These are phyloP conservation scores for Hyaloscypha bicolor DNA, from an alignment of 495 filamentous ascomycete species.

Conservation along the genomic window DNA sequence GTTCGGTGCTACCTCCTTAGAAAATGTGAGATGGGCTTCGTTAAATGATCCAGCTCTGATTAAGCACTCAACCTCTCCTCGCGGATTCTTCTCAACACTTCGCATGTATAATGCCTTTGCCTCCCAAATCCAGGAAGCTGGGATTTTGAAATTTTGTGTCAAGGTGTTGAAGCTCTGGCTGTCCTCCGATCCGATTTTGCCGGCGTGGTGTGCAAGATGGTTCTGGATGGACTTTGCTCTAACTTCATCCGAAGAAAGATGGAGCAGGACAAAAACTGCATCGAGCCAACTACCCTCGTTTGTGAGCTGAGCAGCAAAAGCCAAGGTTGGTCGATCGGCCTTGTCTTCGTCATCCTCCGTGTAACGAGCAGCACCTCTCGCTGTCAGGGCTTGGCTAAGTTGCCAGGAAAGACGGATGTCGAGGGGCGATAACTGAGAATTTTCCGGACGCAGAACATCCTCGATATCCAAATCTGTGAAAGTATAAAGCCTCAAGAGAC, in stretches of 20 bases:
- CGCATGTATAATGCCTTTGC: slow-evolving; percentile 84
- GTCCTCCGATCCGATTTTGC: slow-evolving; percentile 52
- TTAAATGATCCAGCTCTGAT: slow-evolving; percentile 73
- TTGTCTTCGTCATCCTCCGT: slow-evolving; percentile 48
- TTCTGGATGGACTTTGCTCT: slow-evolving; percentile 69
- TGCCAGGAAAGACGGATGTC: slow-evolving; percentile 82
- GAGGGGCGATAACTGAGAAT: slow-evolving; percentile 64
- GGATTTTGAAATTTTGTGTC: slow-evolving; percentile 62
- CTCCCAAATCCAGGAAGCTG: slow-evolving; percentile 78
- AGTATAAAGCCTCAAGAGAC: slow-evolving; percentile 78
- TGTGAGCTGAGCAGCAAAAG: slow-evolving; percentile 74
- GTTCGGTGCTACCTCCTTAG: slow-evolving; percentile 72
- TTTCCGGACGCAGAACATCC: slow-evolving; percentile 56
- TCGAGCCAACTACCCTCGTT: slow-evolving; percentile 66
- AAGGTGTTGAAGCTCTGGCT: slow-evolving; percentile 60
- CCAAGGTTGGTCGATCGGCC: slow-evolving; percentile 65
- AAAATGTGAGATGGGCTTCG: slow-evolving; percentile 83
- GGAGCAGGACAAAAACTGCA: slow-evolving; percentile 74
- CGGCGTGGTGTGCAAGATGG: slow-evolving; percentile 68
- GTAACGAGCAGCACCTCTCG: slow-evolving; percentile 46
- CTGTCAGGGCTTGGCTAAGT: slow-evolving; percentile 59
- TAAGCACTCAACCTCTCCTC: slow-evolving; percentile 71
- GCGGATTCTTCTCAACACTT: slow-evolving; percentile 61
- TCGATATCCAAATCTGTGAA: slow-evolving; percentile 52
- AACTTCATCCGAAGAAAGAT: slow-evolving; percentile 64